Evolutionary conservation across 768 basidiomycete species (phyloP).

Genomic region (Leucosporidium yakuticum): DNA sequence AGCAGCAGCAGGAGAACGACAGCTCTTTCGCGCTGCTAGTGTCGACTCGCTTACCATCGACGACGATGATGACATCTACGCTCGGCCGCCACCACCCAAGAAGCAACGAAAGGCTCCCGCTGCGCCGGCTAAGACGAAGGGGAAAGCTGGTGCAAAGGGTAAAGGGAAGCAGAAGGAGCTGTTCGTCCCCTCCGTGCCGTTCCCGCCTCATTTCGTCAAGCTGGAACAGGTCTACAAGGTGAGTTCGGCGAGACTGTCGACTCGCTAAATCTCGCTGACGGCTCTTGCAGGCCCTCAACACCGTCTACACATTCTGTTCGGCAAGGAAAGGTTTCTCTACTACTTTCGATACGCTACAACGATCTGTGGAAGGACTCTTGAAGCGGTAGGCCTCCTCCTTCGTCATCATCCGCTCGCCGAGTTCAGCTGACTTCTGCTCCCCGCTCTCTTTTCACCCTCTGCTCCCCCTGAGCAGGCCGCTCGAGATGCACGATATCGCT

Average conservation of each 20-base stretch:
- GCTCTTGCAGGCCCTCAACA: constrained; percentile 67
- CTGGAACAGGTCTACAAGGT: constrained; percentile 59
- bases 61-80: too few species aligned
- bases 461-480: constrained; percentile 51
- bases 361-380: constrained; percentile 72
- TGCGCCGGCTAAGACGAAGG: constrained; percentile 3
- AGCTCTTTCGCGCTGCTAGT: too few species aligned
- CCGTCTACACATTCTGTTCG: constrained; percentile 79
- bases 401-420: too few species aligned
- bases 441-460: background rate
- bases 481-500: constrained; percentile 69
- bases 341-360: constrained; percentile 66
- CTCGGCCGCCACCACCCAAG: too few species aligned
- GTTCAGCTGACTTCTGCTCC: background rate
- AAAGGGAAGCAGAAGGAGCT: constrained; percentile 34
- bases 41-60: too few species aligned
- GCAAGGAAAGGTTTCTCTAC: constrained; percentile 71
- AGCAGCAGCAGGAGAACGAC: too few species aligned
- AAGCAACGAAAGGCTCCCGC: too few species aligned
- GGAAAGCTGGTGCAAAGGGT: background rate
- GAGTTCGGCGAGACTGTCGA: constrained; percentile 6
- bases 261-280: too few species aligned
- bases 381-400: constrained; percentile 53
- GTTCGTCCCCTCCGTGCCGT: constrained; percentile 40
- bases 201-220: constrained; percentile 58